Evolutionary conservation across 2,329 filamentous ascomycete species (phyloP), one percentile per base, ranked within the genome.

Genomic region (Ascosphaera aggregata): DNA sequence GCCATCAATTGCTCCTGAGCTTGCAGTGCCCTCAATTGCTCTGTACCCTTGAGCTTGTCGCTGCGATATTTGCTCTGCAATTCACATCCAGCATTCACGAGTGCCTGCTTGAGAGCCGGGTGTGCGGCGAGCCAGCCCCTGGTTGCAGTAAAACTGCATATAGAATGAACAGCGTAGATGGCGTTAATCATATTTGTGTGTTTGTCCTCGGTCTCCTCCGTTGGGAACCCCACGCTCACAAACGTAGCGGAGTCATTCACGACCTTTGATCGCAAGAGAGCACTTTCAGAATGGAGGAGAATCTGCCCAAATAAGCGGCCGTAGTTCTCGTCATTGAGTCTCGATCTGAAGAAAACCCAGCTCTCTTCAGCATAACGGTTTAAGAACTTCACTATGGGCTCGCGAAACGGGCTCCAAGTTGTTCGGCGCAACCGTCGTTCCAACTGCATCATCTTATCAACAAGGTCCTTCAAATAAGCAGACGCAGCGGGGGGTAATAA

Each of bases 291-390:
- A 49, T 92, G 73, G 2, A 71, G 67, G 17, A 98, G 66, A 11
- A 92, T 73, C 53, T 98, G 89, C 0, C 82, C 80, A 45, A 98
- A 73, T 55, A 98, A 81, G 13, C 89, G 74, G 2, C 91, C 89
- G 49, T 91, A 92, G 43, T 75, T 79, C 49, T 85, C 69, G 38
- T 95, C 80, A 43, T 81, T 78, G 40, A 95, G 64, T 49, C 76
- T 80, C 18, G 69, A 68, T n/a, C 77, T 64, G 45, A 95, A 76
- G 49, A 84, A 77, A 1, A 66, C 59, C 76, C 84, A 91, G 3
- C 85, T 73, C 50, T 98, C 85, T 45, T 79, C 78, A 0, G 89
- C 76, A 51, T 95, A 98, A 42, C 84, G 73, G 55, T 93, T 93
- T 44, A 99, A 68, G 53, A 92, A 98, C 51, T 82, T 81, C 55